Conservation (phyloP, 192 early-diverging fungal genomes). For the Entrophospora sp. region DNA sequence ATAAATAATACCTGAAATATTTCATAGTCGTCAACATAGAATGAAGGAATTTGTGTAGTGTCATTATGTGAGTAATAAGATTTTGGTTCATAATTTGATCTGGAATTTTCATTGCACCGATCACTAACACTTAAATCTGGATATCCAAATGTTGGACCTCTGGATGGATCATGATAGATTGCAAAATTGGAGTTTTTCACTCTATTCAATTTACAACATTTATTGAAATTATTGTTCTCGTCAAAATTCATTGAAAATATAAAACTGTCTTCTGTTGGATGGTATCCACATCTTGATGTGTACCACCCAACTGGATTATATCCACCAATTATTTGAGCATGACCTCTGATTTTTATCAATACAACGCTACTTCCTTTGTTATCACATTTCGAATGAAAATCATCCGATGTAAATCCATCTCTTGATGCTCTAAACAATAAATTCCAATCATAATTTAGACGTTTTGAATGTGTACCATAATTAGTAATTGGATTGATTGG, state of each 20-base stretch:
- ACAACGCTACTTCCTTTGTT: slow-evolving; percentile 5
- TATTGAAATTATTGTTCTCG: neutral
- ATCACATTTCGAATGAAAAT: slow-evolving; percentile 11
- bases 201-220: too few relatives aligned
- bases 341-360: neutral
- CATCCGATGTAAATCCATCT: neutral
- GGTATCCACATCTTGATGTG: neutral
- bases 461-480: neutral
- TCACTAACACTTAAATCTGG: too few relatives aligned
- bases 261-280: neutral
- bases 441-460: neutral
- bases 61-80: too few relatives aligned
- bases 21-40: slow-evolving; percentile 1
- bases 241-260: neutral
- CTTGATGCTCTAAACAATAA: neutral
- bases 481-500: neutral
- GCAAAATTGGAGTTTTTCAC: too few relatives aligned
- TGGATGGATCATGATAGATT: too few relatives aligned
- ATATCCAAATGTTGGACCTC: too few relatives aligned
- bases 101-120: neutral
- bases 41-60: neutral
- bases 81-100: neutral
- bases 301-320: slow-evolving; percentile 14
- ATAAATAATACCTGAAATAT: neutral
- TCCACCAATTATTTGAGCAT: slow-evolving; percentile 1